phyloP scores from a whole-genome alignment of 139 green algal species.

The Trebouxia sp. region DNA sequence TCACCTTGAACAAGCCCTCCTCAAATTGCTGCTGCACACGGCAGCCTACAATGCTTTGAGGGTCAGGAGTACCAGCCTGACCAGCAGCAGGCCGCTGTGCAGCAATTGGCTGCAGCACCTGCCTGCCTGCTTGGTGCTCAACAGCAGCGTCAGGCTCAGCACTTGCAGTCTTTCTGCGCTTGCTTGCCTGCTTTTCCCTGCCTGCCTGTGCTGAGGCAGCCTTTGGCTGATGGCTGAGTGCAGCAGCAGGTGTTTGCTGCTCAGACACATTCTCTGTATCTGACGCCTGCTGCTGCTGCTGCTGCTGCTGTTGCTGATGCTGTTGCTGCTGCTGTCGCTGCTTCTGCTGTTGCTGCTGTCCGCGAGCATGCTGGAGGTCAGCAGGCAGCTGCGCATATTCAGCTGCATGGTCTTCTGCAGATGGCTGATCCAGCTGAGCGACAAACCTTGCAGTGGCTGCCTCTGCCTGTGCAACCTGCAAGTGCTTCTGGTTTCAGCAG shows the following conservation, averaged over 20 bases:
- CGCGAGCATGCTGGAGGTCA: too few species aligned
- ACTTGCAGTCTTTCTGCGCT: background rate
- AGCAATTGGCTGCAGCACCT: background rate
- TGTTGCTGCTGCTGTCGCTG: background rate
- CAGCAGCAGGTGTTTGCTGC: too few species aligned
- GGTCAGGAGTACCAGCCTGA: background rate
- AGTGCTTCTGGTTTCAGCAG: background rate
- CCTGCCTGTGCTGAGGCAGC: too few species aligned
- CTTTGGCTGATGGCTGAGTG: background rate
- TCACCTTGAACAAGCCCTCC: constrained; percentile 19
- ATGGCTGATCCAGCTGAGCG: background rate
- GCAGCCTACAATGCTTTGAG: background rate
- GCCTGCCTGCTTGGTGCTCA: background rate
- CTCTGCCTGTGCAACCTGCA: constrained; percentile 12
- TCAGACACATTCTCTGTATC: background rate
- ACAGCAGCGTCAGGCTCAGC: background rate
- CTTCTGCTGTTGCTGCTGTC: background rate
- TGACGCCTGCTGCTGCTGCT: background rate
- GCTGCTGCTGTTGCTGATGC: constrained; percentile 6
- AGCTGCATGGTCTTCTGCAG: background rate
- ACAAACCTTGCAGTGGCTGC: background rate
- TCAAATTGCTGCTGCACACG: constrained; percentile 20
- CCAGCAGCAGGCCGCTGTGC: background rate
- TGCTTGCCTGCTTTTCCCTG: background rate
- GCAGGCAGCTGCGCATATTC: background rate